phyloP scores from a whole-genome alignment of 257 asterid species.

The Cruciata laevipes region DNA sequence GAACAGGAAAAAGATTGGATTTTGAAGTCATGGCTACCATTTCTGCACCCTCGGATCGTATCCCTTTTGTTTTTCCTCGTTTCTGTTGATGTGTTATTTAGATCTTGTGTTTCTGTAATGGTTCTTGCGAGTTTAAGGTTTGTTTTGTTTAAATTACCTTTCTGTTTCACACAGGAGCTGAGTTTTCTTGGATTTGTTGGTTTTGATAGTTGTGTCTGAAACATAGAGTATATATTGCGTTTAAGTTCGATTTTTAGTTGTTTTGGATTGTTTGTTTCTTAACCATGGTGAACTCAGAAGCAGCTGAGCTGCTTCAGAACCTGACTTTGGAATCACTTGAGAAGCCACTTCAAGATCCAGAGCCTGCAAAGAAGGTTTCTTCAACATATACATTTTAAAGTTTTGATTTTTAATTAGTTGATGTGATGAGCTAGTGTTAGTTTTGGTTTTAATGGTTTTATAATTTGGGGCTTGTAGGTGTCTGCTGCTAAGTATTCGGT shows the following conservation, averaged over 20 bases:
- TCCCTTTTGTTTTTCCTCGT: conserved; percentile 15
- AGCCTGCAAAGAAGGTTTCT: conserved; percentile 24
- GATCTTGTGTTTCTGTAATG: neutral
- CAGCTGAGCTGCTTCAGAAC: conserved; percentile 33
- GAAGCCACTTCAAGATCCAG: conserved; percentile 26
- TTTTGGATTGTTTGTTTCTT: neutral
- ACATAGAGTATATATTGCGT: neutral
- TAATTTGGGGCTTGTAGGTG: conserved; percentile 9
- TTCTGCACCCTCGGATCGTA: conserved; percentile 32
- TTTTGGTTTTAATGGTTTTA: neutral
- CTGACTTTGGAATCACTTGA: conserved; percentile 26
- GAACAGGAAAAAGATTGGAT: neutral
- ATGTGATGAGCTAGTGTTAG: neutral
- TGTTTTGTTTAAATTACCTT: neutral
- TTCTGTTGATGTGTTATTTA: neutral
- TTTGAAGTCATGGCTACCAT: conserved; percentile 24
- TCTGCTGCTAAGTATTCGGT: conserved; percentile 24
- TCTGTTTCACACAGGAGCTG: neutral
- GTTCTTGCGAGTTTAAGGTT: neutral
- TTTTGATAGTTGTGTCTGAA: neutral
- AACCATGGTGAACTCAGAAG: conserved; percentile 18
- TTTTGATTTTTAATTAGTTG: neutral
- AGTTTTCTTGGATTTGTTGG: conserved; percentile 3
- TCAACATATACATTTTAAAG: neutral
- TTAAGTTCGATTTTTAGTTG: neutral